phyloP scores from a whole-genome alignment of 371 early-diverging fungal species.

The Circinella minor region DNA sequence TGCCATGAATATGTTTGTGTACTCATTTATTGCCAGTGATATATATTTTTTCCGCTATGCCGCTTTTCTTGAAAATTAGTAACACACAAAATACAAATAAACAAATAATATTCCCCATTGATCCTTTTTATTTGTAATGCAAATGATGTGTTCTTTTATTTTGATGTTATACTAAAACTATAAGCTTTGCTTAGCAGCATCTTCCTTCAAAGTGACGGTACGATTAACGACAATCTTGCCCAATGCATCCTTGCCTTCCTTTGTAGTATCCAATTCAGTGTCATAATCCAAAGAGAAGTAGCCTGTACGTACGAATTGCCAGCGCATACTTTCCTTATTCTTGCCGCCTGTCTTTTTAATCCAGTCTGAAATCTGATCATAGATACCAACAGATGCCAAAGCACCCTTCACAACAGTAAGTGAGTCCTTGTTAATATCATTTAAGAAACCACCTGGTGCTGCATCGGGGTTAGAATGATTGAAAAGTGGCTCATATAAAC shows the following conservation, averaged over 20 bases:
- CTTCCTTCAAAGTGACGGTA: conserved; percentile 93
- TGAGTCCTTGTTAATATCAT: conserved; percentile 90
- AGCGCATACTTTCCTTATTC: conserved; percentile 81
- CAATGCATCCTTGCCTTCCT: conserved; percentile 47
- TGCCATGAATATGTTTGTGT: too few species aligned
- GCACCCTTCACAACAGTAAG: conserved; percentile 75
- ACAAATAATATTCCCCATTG: too few species aligned
- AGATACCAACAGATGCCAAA: conserved; percentile 85
- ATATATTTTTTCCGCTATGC: too few species aligned
- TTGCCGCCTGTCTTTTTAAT: conserved; percentile 49
- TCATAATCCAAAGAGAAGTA: conserved; percentile 98
- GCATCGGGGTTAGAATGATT: conserved; percentile 88
- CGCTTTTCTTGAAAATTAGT: too few species aligned
- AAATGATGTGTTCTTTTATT: neutral
- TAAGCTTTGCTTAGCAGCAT: conserved; percentile 62
- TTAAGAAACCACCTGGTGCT: conserved; percentile 91
- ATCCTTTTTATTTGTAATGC: neutral
- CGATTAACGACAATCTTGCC: conserved; percentile 80
- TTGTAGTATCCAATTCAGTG: conserved; percentile 62
- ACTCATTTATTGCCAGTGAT: too few species aligned
- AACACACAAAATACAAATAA: too few species aligned
- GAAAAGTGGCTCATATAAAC: conserved; percentile 90
- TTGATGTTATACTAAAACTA: neutral
- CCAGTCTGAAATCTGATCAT: conserved; percentile 59
- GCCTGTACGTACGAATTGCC: conserved; percentile 97